Conservation (phyloP, 2,329 filamentous ascomycete genomes). For the Pestalotiopsis fici region DNA sequence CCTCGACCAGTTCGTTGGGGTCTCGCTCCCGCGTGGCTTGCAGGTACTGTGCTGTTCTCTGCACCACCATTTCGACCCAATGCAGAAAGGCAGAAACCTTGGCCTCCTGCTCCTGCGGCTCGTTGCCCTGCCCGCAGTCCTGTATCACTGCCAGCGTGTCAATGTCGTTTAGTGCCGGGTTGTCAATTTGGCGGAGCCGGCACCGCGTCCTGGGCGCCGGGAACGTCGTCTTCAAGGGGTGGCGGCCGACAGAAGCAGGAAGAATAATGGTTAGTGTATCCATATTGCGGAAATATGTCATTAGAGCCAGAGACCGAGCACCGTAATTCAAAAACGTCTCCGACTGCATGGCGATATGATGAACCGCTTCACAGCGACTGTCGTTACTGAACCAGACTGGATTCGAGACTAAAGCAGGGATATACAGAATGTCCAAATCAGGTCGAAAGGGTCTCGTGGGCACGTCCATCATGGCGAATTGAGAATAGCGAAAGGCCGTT, state of each 20-base stretch:
- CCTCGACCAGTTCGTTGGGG: not conserved
- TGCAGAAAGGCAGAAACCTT: not conserved
- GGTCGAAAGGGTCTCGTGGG: constrained; percentile 18
- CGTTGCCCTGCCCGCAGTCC: not conserved
- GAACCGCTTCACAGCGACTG: not conserved
- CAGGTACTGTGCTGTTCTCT: not conserved
- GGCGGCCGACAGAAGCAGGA: not conserved
- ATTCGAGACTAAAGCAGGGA: not conserved
- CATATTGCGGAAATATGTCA: constrained; percentile 3
- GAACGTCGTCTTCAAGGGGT: not conserved
- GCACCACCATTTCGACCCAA: not conserved
- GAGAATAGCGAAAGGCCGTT: constrained; percentile 17
- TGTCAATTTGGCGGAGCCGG: not conserved
- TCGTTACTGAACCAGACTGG: constrained; percentile 1
- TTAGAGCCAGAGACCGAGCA: not conserved
- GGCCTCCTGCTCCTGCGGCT: not conserved
- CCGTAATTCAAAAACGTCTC: constrained; percentile 1
- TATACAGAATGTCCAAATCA: constrained; percentile 19
- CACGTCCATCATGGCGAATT: constrained; percentile 15
- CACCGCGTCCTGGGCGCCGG: not conserved
- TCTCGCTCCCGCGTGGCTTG: not conserved
- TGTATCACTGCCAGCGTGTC: not conserved
- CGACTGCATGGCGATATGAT: constrained; percentile 5
- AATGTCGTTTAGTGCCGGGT: not conserved
- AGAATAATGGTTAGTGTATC: constrained; percentile 2